These are phyloP conservation scores for Bipolaris bicolor DNA, from an alignment of 2,329 filamentous ascomycete genomes.

Conservation along the genomic window DNA sequence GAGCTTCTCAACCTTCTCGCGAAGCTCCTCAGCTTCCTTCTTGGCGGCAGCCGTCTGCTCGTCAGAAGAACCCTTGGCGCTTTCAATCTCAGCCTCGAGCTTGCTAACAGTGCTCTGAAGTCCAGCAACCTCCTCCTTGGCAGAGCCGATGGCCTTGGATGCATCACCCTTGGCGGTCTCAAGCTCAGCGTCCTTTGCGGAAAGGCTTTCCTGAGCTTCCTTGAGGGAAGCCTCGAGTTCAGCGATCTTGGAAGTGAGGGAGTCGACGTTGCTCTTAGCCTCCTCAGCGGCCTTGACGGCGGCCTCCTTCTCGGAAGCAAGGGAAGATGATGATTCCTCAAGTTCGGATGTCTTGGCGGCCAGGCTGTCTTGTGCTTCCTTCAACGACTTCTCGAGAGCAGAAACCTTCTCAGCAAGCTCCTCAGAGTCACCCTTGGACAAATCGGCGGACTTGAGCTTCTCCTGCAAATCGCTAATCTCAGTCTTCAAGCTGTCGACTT, in stretches of 20 bases:
- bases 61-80: slow-evolving; percentile 23
- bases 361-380: slow-evolving; percentile 33
- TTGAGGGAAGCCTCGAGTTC: slow-evolving; percentile 37
- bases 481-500: slow-evolving; percentile 31
- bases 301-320: slow-evolving; percentile 31
- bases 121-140: slow-evolving; percentile 31
- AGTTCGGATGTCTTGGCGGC: slow-evolving; percentile 33
- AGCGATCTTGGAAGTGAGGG: slow-evolving; percentile 31
- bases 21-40: slow-evolving; percentile 21
- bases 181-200: slow-evolving; percentile 32
- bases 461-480: slow-evolving; percentile 33
- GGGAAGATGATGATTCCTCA: slow-evolving; percentile 25
- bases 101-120: slow-evolving; percentile 35
- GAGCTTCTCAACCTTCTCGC: slow-evolving; percentile 18
- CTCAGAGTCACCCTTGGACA: slow-evolving; percentile 37
- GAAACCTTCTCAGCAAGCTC: slow-evolving; percentile 33
- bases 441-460: slow-evolving; percentile 32
- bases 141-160: slow-evolving; percentile 21
- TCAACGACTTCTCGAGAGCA: slow-evolving; percentile 36
- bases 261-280: slow-evolving; percentile 31
- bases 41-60: slow-evolving; percentile 21
- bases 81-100: slow-evolving; percentile 29
- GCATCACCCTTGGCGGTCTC: slow-evolving; percentile 23
- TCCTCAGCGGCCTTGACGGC: slow-evolving; percentile 33
- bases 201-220: slow-evolving; percentile 28